These are phyloP conservation scores for Eimeria praecox DNA, from an alignment of 169 alveolate genomes.

Conservation along the genomic window DNA sequence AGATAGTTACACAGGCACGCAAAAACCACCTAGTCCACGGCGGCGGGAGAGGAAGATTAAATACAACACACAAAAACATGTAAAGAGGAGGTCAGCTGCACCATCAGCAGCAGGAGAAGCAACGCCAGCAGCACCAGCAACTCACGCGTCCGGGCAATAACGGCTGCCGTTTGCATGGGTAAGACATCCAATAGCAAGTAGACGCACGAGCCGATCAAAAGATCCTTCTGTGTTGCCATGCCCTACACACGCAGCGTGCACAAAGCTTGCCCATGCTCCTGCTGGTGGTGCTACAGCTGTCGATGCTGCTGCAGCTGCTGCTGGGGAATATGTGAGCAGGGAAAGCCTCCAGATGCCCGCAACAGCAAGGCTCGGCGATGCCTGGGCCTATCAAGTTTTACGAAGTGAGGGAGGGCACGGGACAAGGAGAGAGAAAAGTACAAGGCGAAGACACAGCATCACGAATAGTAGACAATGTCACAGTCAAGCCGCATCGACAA, in stretches of 20 bases:
- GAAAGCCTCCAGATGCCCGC: not conserved
- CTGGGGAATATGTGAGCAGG: not conserved
- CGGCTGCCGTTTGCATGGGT: slow-evolving; percentile 71
- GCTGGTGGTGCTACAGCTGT: not conserved
- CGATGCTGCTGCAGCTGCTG: not conserved
- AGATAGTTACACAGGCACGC: too few relatives aligned
- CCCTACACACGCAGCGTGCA: slow-evolving; percentile 4
- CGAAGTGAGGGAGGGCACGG: not conserved
- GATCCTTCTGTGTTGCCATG: slow-evolving; percentile 44
- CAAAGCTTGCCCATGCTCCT: not conserved
- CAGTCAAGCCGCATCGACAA: not conserved
- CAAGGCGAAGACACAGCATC: not conserved
- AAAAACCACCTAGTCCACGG: too few relatives aligned
- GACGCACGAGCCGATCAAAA: slow-evolving; percentile 72
- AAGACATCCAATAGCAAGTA: slow-evolving; percentile 72
- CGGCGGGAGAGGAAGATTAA: not conserved
- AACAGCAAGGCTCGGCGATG: not conserved
- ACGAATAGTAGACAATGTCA: not conserved
- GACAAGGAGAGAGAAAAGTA: not conserved
- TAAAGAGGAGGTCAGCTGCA: not conserved
- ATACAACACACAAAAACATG: not conserved
- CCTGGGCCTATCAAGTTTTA: not conserved
- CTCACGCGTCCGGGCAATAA: slow-evolving; percentile 65
- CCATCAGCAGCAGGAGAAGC: not conserved
- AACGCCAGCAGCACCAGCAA: not conserved